Percentiles rank a stretch among this genome's conserved stretches.
These are phyloP conservation scores for Claviceps quebecensis DNA, from an alignment of 2,329 filamentous ascomycete species.

Conservation along the genomic window DNA sequence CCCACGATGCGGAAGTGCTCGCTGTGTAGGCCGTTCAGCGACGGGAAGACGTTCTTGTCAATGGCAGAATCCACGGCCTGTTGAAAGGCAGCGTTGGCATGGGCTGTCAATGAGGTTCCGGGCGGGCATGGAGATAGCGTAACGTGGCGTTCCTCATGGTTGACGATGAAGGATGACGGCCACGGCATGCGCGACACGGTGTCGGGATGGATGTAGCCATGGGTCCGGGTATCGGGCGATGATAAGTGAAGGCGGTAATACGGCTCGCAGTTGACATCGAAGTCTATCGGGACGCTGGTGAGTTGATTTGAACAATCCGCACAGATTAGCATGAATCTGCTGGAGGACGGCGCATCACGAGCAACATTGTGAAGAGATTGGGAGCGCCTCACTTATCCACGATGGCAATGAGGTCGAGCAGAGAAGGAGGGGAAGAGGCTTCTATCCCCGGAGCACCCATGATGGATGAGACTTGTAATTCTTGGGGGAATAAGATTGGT, in stretches of 20 bases:
- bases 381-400: slow-evolving; percentile 26
- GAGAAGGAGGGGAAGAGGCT: background rate
- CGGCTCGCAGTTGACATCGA: slow-evolving; percentile 20
- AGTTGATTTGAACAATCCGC: slow-evolving; percentile 6
- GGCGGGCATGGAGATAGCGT: slow-evolving; percentile 16
- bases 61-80: slow-evolving; percentile 16
- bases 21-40: slow-evolving; percentile 24
- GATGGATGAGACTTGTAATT: background rate
- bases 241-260: slow-evolving; percentile 34
- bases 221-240: slow-evolving; percentile 28
- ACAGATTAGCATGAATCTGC: background rate
- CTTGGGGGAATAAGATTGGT: too few relatives aligned
- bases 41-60: slow-evolving; percentile 25
- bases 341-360: background rate
- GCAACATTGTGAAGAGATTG: background rate
- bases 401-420: slow-evolving; percentile 24
- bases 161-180: slow-evolving; percentile 25
- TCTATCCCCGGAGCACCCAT: background rate
- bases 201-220: slow-evolving; percentile 34
- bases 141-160: slow-evolving; percentile 19
- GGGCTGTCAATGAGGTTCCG: slow-evolving; percentile 11
- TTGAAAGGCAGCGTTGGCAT: background rate
- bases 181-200: slow-evolving; percentile 34
- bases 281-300: slow-evolving; percentile 32
- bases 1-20: slow-evolving; percentile 29